Base-by-base conservation (phyloP, 805 yeast genomes). In the Nakazawaea siamensis region DNA sequence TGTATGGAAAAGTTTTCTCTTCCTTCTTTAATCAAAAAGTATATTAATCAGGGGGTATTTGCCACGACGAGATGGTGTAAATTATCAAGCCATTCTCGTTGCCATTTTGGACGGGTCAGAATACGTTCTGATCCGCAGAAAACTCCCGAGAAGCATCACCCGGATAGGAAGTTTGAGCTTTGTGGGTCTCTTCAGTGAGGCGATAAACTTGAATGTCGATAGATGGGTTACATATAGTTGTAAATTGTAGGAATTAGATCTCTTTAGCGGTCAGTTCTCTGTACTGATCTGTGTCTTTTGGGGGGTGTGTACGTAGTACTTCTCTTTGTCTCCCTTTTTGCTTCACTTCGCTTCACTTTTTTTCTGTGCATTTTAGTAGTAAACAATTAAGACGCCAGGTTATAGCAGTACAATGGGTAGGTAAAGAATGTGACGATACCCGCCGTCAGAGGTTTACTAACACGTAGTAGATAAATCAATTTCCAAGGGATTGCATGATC, bases 1-100 rank as follows among this genome's bases (percentile, higher is more conserved):
- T 6, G 27, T 12, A n/a, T 8, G 19, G 19, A 27, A 15, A 14
- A 16, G 8, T 14, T 8, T 27, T 6, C 19, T 31, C 47, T 51
- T 50, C 50, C 48, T 52, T 54, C 64, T 52, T 50, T 56, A 71
- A 72, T 71, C 77, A 71, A 73, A 73, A 73, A 72, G 72, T 56
- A 54, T 20, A 12, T 31, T 37, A 37, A 13, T 54, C 50, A 48
- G 64, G 79, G 73, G 75, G 70, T 61, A 60, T 68, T 69, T 73
- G 80, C 80, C 80, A 73, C 80, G 80, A 62, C 78, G 78, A 59
- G 69, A 57, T 66, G 65, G 70, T 66, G 73, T 58, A 66, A 41
- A 66, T 64, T 63, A 64, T 68, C 76, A 70, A 70, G 76, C 70
- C 66, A 64, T 61, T 57, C 63, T 58, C 78, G 78, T 72, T 73